Conservation (phyloP, 2,329 filamentous ascomycete genomes). For the Mariannaea sp. region DNA sequence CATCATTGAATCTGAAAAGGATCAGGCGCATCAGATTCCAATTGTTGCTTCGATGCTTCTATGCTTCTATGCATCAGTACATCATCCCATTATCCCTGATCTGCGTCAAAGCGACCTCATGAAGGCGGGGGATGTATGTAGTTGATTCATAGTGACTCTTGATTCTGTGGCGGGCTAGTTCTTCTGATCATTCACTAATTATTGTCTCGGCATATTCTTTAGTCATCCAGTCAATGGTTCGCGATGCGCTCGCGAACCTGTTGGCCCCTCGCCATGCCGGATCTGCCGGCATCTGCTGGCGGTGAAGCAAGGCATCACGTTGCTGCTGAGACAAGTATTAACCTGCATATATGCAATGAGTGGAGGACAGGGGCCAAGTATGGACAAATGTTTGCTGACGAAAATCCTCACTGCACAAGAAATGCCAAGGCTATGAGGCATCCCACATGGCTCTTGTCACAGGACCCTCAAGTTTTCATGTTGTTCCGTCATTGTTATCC, state of each 20-base stretch:
- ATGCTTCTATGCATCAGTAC: too few relatives aligned
- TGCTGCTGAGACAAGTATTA: not conserved
- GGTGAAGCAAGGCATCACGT: slow-evolving; percentile 16
- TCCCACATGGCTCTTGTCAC: not conserved
- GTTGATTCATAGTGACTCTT: slow-evolving; percentile 2
- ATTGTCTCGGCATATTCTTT: not conserved
- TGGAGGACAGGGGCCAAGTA: not conserved
- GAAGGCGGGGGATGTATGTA: slow-evolving; percentile 14
- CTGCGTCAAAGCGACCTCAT: slow-evolving; percentile 7
- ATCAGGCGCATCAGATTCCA: not conserved
- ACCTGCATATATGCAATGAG: too few relatives aligned
- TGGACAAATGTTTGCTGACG: not conserved
- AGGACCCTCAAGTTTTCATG: not conserved
- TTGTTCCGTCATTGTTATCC: not conserved
- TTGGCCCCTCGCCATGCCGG: slow-evolving; percentile 25
- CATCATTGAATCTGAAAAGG: slow-evolving; percentile 14
- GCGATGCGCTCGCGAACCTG: slow-evolving; percentile 6
- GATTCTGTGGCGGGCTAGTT: slow-evolving; percentile 5
- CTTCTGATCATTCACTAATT: too few relatives aligned
- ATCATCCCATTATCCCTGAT: slow-evolving; percentile 14
- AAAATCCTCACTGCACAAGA: not conserved
- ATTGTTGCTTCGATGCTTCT: slow-evolving; percentile 3
- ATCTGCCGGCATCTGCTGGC: slow-evolving; percentile 25
- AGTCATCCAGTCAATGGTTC: not conserved
- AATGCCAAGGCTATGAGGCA: not conserved